Evolutionary conservation across 2,329 filamentous ascomycete species (phyloP).

Genomic region (Orbilia blumenaviensis): DNA sequence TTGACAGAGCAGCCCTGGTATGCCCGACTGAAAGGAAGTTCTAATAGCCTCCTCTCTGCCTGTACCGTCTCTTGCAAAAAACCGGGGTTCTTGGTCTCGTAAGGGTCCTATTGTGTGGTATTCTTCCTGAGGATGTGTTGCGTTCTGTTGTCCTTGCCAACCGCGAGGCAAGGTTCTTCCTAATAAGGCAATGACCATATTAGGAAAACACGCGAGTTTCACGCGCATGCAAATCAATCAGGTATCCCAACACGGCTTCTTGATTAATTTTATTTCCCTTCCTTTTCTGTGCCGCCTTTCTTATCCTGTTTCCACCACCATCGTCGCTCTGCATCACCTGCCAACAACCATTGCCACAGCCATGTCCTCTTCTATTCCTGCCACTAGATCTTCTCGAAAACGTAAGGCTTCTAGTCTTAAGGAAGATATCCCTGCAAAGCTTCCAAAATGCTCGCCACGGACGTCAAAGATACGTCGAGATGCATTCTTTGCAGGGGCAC

Average conservation of each 20-base stretch:
- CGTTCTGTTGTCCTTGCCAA: constrained; percentile 25
- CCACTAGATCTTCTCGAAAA: constrained; percentile 23
- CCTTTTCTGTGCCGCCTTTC: not conserved
- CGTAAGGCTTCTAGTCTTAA: constrained; percentile 40
- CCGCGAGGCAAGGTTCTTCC: not conserved
- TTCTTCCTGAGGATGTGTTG: not conserved
- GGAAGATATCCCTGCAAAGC: constrained; percentile 44
- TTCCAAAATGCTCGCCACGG: constrained; percentile 46
- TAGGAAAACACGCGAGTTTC: constrained; percentile 46
- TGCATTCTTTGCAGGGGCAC: constrained; percentile 49
- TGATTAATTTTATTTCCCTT: constrained; percentile 34
- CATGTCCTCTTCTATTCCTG: not conserved
- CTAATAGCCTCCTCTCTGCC: no score
- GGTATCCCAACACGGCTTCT: constrained; percentile 48
- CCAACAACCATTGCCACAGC: not conserved
- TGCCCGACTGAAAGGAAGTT: no score
- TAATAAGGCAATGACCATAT: constrained; percentile 38
- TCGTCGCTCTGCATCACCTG: not conserved
- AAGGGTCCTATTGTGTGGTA: no score
- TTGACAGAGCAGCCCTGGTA: no score
- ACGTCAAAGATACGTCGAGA: constrained; percentile 50
- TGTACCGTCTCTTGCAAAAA: no score
- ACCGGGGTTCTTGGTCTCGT: no score
- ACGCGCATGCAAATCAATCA: constrained; percentile 44
- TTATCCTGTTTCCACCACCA: not conserved